Evolutionary conservation across 257 asterid genomes (phyloP).

Genomic region (Petunia axillaris): DNA sequence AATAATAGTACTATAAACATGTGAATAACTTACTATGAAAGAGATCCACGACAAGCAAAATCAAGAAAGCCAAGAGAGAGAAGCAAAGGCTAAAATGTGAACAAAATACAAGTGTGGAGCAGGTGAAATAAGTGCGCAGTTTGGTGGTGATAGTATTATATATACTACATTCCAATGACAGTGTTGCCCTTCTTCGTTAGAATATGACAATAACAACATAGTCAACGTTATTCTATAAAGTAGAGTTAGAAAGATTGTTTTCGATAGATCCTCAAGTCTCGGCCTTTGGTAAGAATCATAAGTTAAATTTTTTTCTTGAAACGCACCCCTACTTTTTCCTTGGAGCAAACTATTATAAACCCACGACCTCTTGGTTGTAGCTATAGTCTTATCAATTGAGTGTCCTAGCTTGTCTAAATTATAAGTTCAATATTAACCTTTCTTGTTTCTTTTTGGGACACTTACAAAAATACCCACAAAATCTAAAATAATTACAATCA

Average conservation of each 20-base stretch:
- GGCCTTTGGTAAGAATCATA: too few species aligned
- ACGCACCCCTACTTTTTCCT: too few species aligned
- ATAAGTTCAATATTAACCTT: background rate
- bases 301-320: too few species aligned
- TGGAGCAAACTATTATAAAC: too few species aligned
- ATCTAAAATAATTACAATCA: too few species aligned
- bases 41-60: background rate
- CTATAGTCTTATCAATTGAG: too few species aligned
- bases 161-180: conserved; percentile 19
- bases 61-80: background rate
- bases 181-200: conserved; percentile 17
- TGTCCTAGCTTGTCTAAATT: background rate
- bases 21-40: background rate
- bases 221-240: too few species aligned
- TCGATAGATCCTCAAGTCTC: too few species aligned
- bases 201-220: too few species aligned
- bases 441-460: background rate
- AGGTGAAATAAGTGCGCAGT: background rate
- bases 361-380: too few species aligned
- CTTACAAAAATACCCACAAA: too few species aligned
- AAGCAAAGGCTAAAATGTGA: background rate
- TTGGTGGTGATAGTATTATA: background rate
- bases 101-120: background rate
- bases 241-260: too few species aligned
- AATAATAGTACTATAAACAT: background rate